Evolutionary conservation across 1,284 basidiomycete genomes (phyloP), one percentile per base, ranked within the genome.

Genomic region (Mycosarcoma maydis): DNA sequence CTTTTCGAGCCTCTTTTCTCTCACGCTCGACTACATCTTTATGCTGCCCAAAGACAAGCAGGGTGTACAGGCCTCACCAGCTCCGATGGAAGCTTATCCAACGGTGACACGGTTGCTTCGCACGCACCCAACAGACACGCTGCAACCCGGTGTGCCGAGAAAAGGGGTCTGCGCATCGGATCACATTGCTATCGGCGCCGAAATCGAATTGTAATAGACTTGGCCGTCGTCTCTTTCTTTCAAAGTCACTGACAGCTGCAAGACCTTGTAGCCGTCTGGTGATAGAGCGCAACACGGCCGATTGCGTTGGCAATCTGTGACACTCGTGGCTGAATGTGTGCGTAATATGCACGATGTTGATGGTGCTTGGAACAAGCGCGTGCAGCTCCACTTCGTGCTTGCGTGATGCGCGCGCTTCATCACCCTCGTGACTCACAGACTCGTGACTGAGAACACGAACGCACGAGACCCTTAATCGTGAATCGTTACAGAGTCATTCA

Each of bases 151-250:
- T 8, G 83, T 97, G 38, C 94, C 94, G n/a, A 85, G 87, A 73
- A 87, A 87, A 68, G 88, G 87, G 16, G 85, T 94, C 23, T 90
- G 89, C 70, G 91, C 90, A 10, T 92, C 91, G 74, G 94, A 97
- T 82, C 94, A 97, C 79, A 85, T 93, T 58, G 89, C 90, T 1
- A 85, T 96, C 10, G 88, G 87, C 37, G 80, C 77, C 9, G 76
- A 81, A 45, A 58, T 76, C 33, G 55, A 64, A 27, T 27, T 69
- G 39, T 62, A 37, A 45, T 13, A 2, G 27, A 29, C 39, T 16
- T 20, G 11, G 27, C 6, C 27, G 27, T n/a, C n/a, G n/a, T n/a
- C n/a, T n/a, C n/a, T n/a, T n/a, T n/a, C n/a, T n/a, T n/a, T n/a
- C n/a, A n/a, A n/a, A n/a, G n/a, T n/a, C n/a, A n/a, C n/a, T n/a